Conservation (phyloP, 306 rosid species). For the Arachis hypogaea region DNA sequence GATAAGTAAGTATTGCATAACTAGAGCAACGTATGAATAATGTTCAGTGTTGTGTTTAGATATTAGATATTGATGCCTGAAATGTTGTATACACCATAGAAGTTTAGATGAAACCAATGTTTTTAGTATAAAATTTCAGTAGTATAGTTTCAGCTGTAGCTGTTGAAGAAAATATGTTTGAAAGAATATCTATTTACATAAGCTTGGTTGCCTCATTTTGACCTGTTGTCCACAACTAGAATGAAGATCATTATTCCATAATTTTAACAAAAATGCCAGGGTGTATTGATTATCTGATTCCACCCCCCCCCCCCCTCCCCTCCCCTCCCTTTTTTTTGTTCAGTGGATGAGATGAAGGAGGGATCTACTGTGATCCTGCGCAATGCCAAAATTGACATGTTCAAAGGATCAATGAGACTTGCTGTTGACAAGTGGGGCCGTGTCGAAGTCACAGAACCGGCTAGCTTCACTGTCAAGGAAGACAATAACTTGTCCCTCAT, state of each 20-base stretch:
- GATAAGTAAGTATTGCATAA: too few species aligned
- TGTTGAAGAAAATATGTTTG: too few species aligned
- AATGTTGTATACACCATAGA: too few species aligned
- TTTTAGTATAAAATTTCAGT: too few species aligned
- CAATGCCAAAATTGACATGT: constrained; percentile 63
- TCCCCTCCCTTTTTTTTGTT: neutral
- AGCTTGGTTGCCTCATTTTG: neutral
- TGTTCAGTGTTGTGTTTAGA: too few species aligned
- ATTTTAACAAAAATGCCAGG: neutral
- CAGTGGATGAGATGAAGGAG: constrained; percentile 62
- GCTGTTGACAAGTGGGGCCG: constrained; percentile 74
- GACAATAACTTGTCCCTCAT: constrained; percentile 62
- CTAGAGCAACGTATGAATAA: too few species aligned
- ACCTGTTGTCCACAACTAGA: neutral
- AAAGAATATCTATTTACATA: too few species aligned
- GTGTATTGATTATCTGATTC: constrained; percentile 9
- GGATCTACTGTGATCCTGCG: constrained; percentile 55
- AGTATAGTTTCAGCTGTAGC: too few species aligned
- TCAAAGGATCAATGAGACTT: constrained; percentile 68
- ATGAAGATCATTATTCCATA: constrained; percentile 9
- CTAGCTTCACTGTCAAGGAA: constrained; percentile 59
- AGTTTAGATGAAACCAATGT: too few species aligned
- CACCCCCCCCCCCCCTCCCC: neutral
- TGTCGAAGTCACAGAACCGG: constrained; percentile 60
- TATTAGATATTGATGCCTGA: too few species aligned